A percentile compares a stretch with the other conserved stretches of the same genome.
These are phyloP conservation scores for Rhodamnia rubescens DNA, from an alignment of 345 rosid genomes.

Conservation along the genomic window DNA sequence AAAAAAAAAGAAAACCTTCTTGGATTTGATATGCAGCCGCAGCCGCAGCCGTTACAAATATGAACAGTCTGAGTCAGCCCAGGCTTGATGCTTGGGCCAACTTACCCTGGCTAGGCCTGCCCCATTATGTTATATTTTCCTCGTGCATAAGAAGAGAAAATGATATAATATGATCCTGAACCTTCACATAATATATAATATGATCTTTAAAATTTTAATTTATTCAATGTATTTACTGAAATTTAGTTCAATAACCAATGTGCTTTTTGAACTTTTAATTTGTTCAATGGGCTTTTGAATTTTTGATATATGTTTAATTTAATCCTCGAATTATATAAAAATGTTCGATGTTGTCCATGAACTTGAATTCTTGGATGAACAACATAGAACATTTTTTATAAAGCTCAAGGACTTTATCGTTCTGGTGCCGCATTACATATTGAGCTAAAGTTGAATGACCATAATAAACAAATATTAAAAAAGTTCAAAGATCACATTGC, in stretches of 20 bases:
- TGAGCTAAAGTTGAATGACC: neutral
- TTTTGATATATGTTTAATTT: too few relatives aligned
- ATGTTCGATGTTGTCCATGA: neutral
- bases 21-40: too few relatives aligned
- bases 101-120: too few relatives aligned
- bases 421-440: accelerated
- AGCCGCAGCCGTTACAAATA: too few relatives aligned
- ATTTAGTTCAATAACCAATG: neutral
- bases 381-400: neutral
- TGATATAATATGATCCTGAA: too few relatives aligned
- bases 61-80: too few relatives aligned
- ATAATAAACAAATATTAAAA: neutral
- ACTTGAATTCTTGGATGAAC: neutral
- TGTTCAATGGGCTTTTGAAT: neutral
- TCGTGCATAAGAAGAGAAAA: neutral
- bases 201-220: neutral
- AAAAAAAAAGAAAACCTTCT: too few relatives aligned
- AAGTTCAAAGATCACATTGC: neutral
- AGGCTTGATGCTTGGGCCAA: too few relatives aligned
- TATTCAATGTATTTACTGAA: neutral
- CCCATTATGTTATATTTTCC: neutral
- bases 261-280: too few relatives aligned
- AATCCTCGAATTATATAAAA: too few relatives aligned
- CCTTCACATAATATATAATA: too few relatives aligned
- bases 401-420: neutral